Base-by-base conservation (phyloP, 805 yeast species). In the Sporopachydermia quercuum region DNA sequence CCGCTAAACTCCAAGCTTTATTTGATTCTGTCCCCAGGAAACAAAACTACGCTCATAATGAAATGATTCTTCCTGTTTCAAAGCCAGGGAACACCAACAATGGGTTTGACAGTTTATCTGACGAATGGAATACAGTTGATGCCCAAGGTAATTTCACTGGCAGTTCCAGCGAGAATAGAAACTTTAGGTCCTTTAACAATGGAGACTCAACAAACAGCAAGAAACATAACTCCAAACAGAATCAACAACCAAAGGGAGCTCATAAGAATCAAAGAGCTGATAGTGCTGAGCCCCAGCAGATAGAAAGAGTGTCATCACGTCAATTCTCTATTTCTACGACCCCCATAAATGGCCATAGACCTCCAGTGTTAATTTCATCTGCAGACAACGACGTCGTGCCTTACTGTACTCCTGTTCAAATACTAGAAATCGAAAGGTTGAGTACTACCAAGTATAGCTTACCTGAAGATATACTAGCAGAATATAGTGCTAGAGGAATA, bases 321-420 rank as follows among this genome's bases (percentile, higher is more conserved):
- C 27, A 4, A 27, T 8, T 15, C 30, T 13, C n/a, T 18, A 8
- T 18, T 16, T 16, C 27, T 23, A 8, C 30, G n/a, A 23, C 30
- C 39, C 3, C 19, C 39, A 36, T 42, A 39, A 23, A 48, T 34
- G 38, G 37, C 37, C 36, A 44, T 39, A 18, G 39, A 37, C 19
- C 40, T 47, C 6, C 44, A 47, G 30, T 23, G 30, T n/a, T 23
- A 39, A 51, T 36, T 30, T 41, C 34, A 39, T 48, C 17, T 40
- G 43, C 16, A 15, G 43, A 40, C 14, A 47, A 54, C 2, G 58
- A 54, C n/a, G 40, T 56, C 2, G 52, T 78, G 2, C 78, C 83
- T 2, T 60, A 74, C 40, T 78, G 86, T 13, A 72, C 87, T 2
- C 85, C 94, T 1, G 71, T 83, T 3, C 94, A 87, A 55, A 57